These are phyloP conservation scores for Coniochaeta sp. DNA, from an alignment of 2,329 filamentous ascomycete species.

Conservation along the genomic window DNA sequence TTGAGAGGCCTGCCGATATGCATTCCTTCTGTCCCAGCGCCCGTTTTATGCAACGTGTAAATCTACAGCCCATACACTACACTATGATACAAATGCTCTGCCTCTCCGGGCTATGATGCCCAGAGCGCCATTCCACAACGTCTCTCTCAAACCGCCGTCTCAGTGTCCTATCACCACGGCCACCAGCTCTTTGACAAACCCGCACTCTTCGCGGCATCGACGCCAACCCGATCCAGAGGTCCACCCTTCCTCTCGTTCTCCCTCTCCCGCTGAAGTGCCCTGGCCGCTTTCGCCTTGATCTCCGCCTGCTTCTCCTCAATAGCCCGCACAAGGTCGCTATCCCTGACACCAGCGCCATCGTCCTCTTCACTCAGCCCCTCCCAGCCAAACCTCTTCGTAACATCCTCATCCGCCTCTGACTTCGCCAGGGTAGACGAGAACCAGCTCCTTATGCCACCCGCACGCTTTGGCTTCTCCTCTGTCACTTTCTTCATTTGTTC, in stretches of 20 bases:
- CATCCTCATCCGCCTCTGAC: constrained; percentile 22
- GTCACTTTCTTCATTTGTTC: constrained; percentile 4
- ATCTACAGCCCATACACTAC: neutral
- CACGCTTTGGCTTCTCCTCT: constrained; percentile 13
- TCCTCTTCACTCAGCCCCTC: constrained; percentile 26
- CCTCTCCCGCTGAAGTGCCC: constrained; percentile 41
- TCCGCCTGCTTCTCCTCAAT: constrained; percentile 23
- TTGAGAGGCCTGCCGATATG: neutral
- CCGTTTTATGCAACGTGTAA: neutral
- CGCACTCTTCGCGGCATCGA: constrained; percentile 21
- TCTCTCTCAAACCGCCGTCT: too few relatives aligned
- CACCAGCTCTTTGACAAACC: constrained; percentile 38
- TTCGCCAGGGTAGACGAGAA: constrained; percentile 30
- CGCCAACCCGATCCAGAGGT: constrained; percentile 41
- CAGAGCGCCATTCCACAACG: too few relatives aligned
- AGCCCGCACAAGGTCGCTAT: constrained; percentile 22
- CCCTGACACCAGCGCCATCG: constrained; percentile 18
- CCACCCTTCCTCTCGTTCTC: constrained; percentile 44
- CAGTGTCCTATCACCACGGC: constrained; percentile 30
- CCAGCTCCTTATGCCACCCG: constrained; percentile 24
- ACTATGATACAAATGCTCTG: constrained; percentile 1
- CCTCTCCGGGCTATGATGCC: neutral
- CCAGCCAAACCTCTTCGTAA: constrained; percentile 19
- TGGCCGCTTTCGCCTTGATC: constrained; percentile 31
- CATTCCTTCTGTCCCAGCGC: neutral